Evolutionary conservation across 306 rosid genomes (phyloP), one percentile per base, ranked within the genome.

Genomic region (Purshia tridentata): DNA sequence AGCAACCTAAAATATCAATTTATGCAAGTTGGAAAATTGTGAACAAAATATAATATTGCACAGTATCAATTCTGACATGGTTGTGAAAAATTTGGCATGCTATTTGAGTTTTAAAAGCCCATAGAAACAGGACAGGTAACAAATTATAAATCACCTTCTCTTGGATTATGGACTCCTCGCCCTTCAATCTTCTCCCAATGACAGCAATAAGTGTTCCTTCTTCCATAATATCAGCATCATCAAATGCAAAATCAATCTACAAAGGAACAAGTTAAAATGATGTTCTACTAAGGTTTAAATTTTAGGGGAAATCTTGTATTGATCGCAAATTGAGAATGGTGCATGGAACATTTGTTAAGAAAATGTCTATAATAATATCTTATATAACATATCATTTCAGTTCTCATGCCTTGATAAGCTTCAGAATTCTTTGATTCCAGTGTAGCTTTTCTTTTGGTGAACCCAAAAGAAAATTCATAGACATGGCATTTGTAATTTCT

Each of bases 231-330:
- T 90, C 96, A 80, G 95, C 96, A 77, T 92, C 98, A 81, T 88
- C 96, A 87, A 92, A 92, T 72, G 95, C 94, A 84, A 90, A 88
- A 81, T 92, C 96, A 84, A 90, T 87, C 98, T 92, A 84, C 85
- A 88, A 80, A 72, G 79, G 59, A 77, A 69, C 77, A 84, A 81
- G 78, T 82, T 71, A 70, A 69, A 77, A 78, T 82, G 84, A 84
- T 75, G 64, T 62, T 67, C 44, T 14, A 64, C 50, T 13, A 58
- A 75, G 44, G 60, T 47, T 64, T 55, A 72, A 67, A 47, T 68
- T 52, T 53, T 5, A 5, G 44, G 62, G 7, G 22, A 29, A 54
- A 65, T 69, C 47, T 44, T 49, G 57, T 66, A 62, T 9, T 29
- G 53, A 66, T 64, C 19, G 37, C 18, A 45, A 74, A 44, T 67